Evolutionary conservation across 305 asterid species (phyloP).

Genomic region (Solanum hybrid): DNA sequence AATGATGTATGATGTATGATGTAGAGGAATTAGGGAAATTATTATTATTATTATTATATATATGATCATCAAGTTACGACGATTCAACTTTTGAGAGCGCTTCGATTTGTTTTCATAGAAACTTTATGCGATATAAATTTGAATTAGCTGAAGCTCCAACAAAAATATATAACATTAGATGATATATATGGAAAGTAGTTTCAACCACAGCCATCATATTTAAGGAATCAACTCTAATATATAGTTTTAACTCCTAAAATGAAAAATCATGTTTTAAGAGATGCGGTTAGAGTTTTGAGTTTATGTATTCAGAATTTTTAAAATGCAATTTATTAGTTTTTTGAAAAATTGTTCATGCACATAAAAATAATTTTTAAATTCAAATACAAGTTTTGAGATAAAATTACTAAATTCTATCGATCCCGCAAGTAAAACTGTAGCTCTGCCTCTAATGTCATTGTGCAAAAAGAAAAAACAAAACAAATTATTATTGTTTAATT

Average conservation of each 20-base stretch:
- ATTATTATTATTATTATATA: neutral
- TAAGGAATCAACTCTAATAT: neutral
- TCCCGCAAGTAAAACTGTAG: neutral
- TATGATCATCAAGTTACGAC: neutral
- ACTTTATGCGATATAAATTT: neutral
- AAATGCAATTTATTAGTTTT: neutral
- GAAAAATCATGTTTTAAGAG: too few species aligned
- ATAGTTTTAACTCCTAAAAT: neutral
- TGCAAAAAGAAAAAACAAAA: neutral
- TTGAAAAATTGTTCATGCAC: neutral
- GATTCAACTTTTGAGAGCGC: too few species aligned
- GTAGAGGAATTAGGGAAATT: neutral
- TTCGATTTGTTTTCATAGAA: neutral
- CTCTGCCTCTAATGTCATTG: neutral
- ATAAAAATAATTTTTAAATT: neutral
- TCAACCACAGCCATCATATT: neutral
- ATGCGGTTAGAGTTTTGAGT: too few species aligned
- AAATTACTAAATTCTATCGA: neutral
- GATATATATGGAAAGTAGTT: neutral
- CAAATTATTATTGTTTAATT: neutral
- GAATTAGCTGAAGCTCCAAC: neutral
- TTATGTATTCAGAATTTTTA: fast-evolving
- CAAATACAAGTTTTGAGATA: neutral
- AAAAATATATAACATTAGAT: neutral
- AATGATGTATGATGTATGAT: neutral